Percentiles rank a stretch among this genome's conserved stretches.
Evolutionary conservation across 257 asterid genomes (phyloP).

Genomic region (Solanum sejunctum): DNA sequence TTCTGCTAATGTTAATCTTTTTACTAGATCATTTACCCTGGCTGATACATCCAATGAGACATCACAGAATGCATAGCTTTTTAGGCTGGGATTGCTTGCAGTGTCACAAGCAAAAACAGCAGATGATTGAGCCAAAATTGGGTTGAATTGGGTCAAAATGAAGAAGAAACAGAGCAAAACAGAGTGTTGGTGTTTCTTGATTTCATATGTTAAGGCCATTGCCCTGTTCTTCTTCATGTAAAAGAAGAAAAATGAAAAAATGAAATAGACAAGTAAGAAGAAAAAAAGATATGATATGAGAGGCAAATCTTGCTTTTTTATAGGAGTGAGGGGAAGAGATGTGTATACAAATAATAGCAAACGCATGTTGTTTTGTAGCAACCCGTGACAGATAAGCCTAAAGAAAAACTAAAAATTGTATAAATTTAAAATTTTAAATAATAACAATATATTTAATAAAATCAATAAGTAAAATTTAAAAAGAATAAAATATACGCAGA

Average conservation of each 20-base stretch:
- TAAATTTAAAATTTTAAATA: too few species aligned
- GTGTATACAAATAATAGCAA: neutral
- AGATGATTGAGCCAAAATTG: conserved; percentile 16
- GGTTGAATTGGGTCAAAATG: neutral
- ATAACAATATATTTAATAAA: too few species aligned
- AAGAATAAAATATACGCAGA: fast-evolving
- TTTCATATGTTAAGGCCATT: conserved; percentile 23
- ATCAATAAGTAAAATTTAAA: too few species aligned
- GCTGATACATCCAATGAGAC: conserved; percentile 21
- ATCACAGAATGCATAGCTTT: conserved; percentile 47
- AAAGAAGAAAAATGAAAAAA: neutral
- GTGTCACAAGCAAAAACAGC: conserved; percentile 61
- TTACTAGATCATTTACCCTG: conserved; percentile 44
- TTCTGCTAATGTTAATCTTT: conserved; percentile 47
- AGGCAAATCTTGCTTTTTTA: conserved; percentile 12
- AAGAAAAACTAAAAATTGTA: neutral
- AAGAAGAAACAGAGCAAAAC: conserved; percentile 21
- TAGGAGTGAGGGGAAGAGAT: conserved; percentile 5
- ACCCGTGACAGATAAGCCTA: conserved; percentile 57
- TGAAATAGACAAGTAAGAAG: neutral
- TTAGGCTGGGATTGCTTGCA: conserved; percentile 29
- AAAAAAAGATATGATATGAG: neutral
- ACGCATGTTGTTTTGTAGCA: conserved; percentile 33
- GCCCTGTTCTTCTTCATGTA: conserved; percentile 18
- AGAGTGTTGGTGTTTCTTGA: conserved; percentile 5